Evolutionary conservation across 176 grass and related monocot genomes (phyloP).

Genomic region (Raddia distichophylla): DNA sequence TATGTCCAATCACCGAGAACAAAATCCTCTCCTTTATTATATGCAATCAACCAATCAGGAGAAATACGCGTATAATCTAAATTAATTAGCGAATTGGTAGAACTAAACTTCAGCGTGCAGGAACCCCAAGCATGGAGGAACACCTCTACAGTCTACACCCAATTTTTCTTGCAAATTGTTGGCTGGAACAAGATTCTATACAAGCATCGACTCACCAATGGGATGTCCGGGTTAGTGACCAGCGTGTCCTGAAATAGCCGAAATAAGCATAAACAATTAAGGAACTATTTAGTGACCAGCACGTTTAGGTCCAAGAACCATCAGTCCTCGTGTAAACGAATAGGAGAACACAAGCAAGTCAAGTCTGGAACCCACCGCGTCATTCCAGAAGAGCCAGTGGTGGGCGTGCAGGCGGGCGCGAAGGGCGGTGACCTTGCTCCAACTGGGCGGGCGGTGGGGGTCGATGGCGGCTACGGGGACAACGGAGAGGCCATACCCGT

Average conservation of each 20-base stretch:
- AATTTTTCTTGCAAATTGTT: neutral
- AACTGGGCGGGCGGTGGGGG: slow-evolving; percentile 68
- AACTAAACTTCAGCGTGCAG: neutral
- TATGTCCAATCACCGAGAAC: slow-evolving; percentile 56
- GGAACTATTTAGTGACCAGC: neutral
- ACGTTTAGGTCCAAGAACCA: neutral
- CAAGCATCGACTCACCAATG: slow-evolving; percentile 57
- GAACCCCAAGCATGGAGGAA: neutral
- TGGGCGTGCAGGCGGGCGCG: slow-evolving; percentile 50
- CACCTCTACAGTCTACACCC: neutral
- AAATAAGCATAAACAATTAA: neutral
- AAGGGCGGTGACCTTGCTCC: slow-evolving; percentile 84
- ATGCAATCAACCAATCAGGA: neutral
- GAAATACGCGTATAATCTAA: neutral
- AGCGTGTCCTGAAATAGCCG: slow-evolving; percentile 65
- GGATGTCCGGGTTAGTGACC: slow-evolving; percentile 62
- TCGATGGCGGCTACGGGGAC: slow-evolving; percentile 54
- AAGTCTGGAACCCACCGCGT: slow-evolving; percentile 54
- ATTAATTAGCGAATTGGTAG: neutral
- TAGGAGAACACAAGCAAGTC: neutral
- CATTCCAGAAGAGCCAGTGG: slow-evolving; percentile 97
- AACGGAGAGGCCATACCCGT: slow-evolving; percentile 57
- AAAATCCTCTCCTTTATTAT: slow-evolving; percentile 67
- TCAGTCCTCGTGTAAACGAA: neutral
- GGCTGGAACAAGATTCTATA: neutral